Conservation (phyloP, 345 rosid genomes). For the Linum tenue region DNA sequence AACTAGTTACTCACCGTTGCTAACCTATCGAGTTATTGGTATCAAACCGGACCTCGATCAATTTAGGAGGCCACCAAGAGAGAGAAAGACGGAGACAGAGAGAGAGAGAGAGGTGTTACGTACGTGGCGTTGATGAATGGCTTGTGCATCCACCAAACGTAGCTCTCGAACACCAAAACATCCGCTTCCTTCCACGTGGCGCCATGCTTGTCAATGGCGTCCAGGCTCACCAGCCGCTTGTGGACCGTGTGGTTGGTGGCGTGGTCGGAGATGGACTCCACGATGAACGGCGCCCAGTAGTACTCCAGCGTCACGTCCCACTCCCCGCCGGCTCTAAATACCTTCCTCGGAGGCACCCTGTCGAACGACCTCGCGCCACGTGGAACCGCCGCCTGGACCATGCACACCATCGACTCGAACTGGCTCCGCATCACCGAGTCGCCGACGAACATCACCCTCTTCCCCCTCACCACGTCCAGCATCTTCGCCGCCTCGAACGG, state of each 20-base stretch:
- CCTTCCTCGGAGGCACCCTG: conserved; percentile 80
- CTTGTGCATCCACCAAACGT: conserved; percentile 94
- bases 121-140: conserved; percentile 82
- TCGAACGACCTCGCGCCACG: conserved; percentile 51
- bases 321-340: conserved; percentile 89
- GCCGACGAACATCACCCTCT: conserved; percentile 83
- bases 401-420: conserved; percentile 83
- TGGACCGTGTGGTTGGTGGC: conserved; percentile 80
- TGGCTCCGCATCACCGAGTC: conserved; percentile 88
- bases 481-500: conserved; percentile 71
- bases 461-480: conserved; percentile 55
- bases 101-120: conserved; percentile 10
- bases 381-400: conserved; percentile 75
- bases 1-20: too few species aligned
- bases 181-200: conserved; percentile 68
- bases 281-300: conserved; percentile 93
- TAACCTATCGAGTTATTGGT: too few species aligned
- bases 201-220: conserved; percentile 73
- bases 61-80: too few species aligned
- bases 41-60: too few species aligned
- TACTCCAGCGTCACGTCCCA: conserved; percentile 70
- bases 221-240: conserved; percentile 68
- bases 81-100: too few species aligned
- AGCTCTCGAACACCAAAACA: conserved; percentile 72
- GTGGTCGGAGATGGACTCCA: conserved; percentile 82